A percentile compares a stretch with the other conserved stretches of the same genome.
Conservation (phyloP, 2,329 filamentous ascomycete genomes). For the Fusarium temperatum region DNA sequence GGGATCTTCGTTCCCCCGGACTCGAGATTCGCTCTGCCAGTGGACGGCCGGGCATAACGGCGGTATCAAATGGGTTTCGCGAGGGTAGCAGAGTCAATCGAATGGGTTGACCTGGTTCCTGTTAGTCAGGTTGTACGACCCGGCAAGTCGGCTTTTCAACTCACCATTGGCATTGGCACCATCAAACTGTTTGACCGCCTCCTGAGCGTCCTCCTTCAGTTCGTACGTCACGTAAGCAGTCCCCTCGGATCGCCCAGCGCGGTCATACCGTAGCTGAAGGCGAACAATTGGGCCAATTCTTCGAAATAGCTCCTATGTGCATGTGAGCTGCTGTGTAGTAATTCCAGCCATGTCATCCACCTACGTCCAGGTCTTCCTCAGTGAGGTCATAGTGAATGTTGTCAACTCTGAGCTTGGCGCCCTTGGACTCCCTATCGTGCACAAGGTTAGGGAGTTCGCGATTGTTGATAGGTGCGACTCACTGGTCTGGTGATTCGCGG, state of each 20-base stretch:
- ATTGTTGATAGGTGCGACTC: constrained; percentile 6
- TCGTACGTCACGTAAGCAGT: constrained; percentile 86
- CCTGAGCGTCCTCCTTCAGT: constrained; percentile 72
- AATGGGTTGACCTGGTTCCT: constrained; percentile 76
- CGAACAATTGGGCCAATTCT: constrained; percentile 77
- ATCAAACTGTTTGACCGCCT: constrained; percentile 82
- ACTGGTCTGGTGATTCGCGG: constrained; percentile 55
- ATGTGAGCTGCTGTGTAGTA: constrained; percentile 38
- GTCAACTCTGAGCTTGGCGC: constrained; percentile 81
- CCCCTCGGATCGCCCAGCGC: constrained; percentile 87
- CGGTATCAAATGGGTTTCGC: constrained; percentile 66
- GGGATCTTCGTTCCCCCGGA: constrained; percentile 67
- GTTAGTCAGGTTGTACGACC: constrained; percentile 6
- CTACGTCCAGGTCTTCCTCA: constrained; percentile 81
- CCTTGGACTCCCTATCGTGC: constrained; percentile 58
- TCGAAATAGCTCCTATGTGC: constrained; percentile 76
- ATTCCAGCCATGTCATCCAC: constrained; percentile 11
- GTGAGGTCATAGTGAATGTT: constrained; percentile 94
- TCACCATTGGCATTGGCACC: constrained; percentile 87
- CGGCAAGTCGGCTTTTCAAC: neutral
- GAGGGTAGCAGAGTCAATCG: constrained; percentile 71
- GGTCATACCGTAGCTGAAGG: constrained; percentile 82
- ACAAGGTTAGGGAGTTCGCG: constrained; percentile 28
- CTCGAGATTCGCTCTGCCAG: constrained; percentile 69
- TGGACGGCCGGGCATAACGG: constrained; percentile 63